Evolutionary conservation across 257 asterid genomes (phyloP).

Genomic region (Handroanthus guayacan): DNA sequence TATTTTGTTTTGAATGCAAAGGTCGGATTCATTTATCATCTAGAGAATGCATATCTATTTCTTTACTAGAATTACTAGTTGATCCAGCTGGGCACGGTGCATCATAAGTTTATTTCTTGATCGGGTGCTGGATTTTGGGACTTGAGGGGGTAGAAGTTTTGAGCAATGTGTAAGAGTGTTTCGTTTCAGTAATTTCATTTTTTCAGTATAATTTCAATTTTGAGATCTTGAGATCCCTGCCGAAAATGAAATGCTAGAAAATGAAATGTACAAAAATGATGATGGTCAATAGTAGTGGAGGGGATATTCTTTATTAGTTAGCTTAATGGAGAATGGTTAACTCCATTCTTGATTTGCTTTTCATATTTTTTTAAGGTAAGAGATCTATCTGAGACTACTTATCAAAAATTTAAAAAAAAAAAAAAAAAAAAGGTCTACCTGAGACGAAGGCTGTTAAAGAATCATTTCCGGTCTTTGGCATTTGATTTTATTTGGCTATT

Average conservation of each 20-base stretch:
- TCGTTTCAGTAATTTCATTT: background rate
- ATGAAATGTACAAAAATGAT: slow-evolving; percentile 5
- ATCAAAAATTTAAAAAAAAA: too few species aligned
- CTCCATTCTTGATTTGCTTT: slow-evolving; percentile 23
- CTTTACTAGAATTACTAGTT: background rate
- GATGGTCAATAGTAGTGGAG: slow-evolving; percentile 12
- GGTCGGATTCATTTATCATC: slow-evolving; percentile 6
- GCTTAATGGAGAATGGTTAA: slow-evolving; percentile 14
- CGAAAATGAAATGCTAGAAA: background rate
- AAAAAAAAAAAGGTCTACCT: background rate
- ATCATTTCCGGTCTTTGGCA: slow-evolving; percentile 10
- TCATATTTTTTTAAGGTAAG: slow-evolving; percentile 16
- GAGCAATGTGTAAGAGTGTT: background rate
- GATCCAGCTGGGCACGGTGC: slow-evolving; percentile 13
- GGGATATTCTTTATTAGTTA: background rate
- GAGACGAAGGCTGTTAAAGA: background rate
- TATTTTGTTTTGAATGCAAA: background rate
- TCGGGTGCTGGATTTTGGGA: slow-evolving; percentile 11
- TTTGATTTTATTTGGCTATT: background rate
- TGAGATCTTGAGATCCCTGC: slow-evolving; percentile 12
- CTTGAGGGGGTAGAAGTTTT: slow-evolving; percentile 23
- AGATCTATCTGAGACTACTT: slow-evolving; percentile 8
- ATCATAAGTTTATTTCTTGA: background rate
- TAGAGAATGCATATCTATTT: background rate
- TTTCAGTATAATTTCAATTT: background rate